Evolutionary conservation across 805 yeast species (phyloP).

Genomic region (Saccharomycopsis fermentans): DNA sequence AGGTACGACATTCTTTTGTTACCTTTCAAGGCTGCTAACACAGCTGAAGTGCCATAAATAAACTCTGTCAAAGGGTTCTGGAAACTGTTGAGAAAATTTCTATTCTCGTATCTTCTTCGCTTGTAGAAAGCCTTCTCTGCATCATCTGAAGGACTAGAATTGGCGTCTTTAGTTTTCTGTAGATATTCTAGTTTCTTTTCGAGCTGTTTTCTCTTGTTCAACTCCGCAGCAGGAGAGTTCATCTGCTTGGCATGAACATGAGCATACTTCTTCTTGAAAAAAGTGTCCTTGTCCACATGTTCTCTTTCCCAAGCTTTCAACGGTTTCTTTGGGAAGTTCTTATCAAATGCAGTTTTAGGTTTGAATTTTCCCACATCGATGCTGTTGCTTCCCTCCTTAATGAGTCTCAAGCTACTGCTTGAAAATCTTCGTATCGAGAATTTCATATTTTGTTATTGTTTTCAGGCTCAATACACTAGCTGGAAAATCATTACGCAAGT

Average conservation of each 20-base stretch:
- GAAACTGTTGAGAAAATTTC: not conserved
- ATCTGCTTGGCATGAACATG: slow-evolving; percentile 51
- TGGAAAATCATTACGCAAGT: too few relatives aligned
- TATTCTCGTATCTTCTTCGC: slow-evolving; percentile 11
- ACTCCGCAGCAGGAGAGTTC: slow-evolving; percentile 19
- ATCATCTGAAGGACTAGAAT: not conserved
- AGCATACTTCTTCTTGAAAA: slow-evolving; percentile 52
- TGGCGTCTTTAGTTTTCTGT: not conserved
- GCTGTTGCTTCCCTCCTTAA: not conserved
- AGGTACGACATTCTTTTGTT: slow-evolving; percentile 41
- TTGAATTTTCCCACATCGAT: not conserved
- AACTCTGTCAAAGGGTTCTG: slow-evolving; percentile 50
- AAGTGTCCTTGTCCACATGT: slow-evolving; percentile 51
- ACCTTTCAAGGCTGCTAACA: slow-evolving; percentile 55
- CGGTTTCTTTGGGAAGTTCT: slow-evolving; percentile 5
- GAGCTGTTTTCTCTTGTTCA: slow-evolving; percentile 19
- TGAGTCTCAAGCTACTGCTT: not conserved
- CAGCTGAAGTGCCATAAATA: slow-evolving; percentile 68
- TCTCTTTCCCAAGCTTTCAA: slow-evolving; percentile 59
- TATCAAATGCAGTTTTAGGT: slow-evolving; percentile 4
- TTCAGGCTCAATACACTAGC: too few relatives aligned
- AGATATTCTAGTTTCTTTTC: not conserved
- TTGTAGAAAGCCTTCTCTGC: not conserved
- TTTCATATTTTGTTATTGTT: too few relatives aligned
- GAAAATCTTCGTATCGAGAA: not conserved